phyloP scores from a whole-genome alignment of 768 basidiomycete genomes.

The Mycena leptocephala region DNA sequence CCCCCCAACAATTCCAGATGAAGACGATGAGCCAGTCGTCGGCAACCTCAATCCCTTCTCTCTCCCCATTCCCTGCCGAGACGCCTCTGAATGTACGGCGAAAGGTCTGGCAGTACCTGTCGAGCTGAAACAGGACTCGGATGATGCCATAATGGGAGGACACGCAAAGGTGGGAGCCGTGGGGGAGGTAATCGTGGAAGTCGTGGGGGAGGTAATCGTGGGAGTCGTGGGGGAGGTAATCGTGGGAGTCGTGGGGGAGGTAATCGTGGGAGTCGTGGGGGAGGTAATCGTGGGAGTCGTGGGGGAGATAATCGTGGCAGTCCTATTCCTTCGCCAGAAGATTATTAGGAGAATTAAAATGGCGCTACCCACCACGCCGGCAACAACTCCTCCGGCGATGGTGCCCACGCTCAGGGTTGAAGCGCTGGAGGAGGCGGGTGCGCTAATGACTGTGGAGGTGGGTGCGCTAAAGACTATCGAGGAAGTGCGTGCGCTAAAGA shows the following conservation, averaged over 20 bases:
- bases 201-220: too few species aligned
- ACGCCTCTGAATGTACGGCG: constrained; percentile 5
- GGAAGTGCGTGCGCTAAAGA: too few species aligned
- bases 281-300: background rate
- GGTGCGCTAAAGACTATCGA: too few species aligned
- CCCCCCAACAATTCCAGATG: constrained; percentile 14
- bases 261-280: too few species aligned
- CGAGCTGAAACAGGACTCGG: constrained; percentile 11
- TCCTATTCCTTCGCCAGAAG: constrained; percentile 19
- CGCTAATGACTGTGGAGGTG: background rate
- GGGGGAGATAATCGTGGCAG: constrained; percentile 2
- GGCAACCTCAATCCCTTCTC: constrained; percentile 5
- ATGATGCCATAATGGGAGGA: constrained; percentile 12
- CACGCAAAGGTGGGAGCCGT: background rate
- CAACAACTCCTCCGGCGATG: constrained; percentile 19
- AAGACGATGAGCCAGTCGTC: constrained; percentile 9
- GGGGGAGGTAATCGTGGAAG: too few species aligned
- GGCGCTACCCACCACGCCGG: constrained; percentile 13
- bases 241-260: too few species aligned
- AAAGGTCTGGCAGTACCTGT: constrained; percentile 12
- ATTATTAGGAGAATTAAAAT: constrained; percentile 17
- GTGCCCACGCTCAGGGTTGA: constrained; percentile 8
- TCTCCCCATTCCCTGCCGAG: constrained; percentile 18
- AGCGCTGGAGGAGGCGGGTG: constrained; percentile 1
- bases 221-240: too few species aligned